Conservation (phyloP, 2,329 filamentous ascomycete genomes). For the Fusarium sarcochroum region DNA sequence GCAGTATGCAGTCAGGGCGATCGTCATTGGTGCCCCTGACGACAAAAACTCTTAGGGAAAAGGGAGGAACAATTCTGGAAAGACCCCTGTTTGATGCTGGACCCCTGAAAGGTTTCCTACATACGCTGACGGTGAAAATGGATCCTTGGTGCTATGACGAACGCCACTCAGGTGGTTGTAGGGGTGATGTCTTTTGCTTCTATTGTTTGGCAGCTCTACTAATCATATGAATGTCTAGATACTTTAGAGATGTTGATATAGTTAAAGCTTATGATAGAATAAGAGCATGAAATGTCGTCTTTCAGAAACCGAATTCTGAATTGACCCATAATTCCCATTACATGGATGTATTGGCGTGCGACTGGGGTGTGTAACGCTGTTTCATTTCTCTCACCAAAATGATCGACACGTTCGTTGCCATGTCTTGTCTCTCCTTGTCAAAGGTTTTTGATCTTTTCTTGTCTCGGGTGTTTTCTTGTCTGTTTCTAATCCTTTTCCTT, state of each 20-base stretch:
- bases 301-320: conserved; percentile 8
- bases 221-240: background rate
- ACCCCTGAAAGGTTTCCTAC: conserved; percentile 19
- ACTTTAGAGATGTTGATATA: background rate
- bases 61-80: too few species aligned
- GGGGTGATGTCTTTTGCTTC: background rate
- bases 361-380: conserved; percentile 24
- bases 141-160: background rate
- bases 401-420: conserved; percentile 31
- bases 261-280: background rate
- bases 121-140: background rate
- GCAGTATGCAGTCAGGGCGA: conserved; percentile 8
- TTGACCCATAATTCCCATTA: conserved; percentile 22
- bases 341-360: conserved; percentile 19
- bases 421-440: conserved; percentile 13
- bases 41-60: too few species aligned
- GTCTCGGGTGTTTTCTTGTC: conserved; percentile 16
- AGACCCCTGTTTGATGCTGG: background rate
- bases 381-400: conserved; percentile 29
- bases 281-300: background rate
- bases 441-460: background rate
- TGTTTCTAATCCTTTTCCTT: background rate
- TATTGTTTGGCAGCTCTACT: too few species aligned
- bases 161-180: background rate
- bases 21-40: conserved; percentile 25